A percentile compares a stretch with the other conserved stretches of the same genome.
Evolutionary conservation across 2,329 filamentous ascomycete genomes (phyloP).

Genomic region (Ophiostoma populinum): DNA sequence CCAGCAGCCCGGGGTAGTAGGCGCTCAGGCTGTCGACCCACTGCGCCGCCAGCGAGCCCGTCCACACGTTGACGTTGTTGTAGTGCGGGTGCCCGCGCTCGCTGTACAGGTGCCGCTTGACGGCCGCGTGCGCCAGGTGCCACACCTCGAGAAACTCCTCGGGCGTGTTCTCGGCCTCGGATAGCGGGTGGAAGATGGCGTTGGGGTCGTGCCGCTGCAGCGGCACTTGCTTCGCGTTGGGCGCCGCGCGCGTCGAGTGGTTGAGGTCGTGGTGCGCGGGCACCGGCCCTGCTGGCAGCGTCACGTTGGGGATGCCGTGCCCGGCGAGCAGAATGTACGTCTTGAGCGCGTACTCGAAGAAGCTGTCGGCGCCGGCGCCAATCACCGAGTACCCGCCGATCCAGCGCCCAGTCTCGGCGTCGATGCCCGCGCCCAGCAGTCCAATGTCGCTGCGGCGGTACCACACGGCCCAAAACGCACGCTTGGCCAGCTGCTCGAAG

Average conservation of each 20-base stretch:
- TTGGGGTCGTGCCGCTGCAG: constrained; percentile 47
- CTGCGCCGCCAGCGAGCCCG: constrained; percentile 71
- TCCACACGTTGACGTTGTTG: constrained; percentile 73
- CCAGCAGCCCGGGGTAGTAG: constrained; percentile 81
- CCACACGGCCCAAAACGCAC: constrained; percentile 98
- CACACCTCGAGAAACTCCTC: constrained; percentile 69
- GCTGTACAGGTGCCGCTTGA: constrained; percentile 83
- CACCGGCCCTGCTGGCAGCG: constrained; percentile 9
- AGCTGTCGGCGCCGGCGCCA: constrained; percentile 91
- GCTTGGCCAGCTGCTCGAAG: constrained; percentile 82
- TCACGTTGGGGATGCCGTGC: constrained; percentile 38
- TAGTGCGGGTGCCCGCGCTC: constrained; percentile 78
- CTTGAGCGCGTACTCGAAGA: constrained; percentile 96
- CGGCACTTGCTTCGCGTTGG: neutral
- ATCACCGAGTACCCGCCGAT: constrained; percentile 81
- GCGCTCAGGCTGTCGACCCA: constrained; percentile 96
- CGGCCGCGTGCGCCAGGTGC: constrained; percentile 70
- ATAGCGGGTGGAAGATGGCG: constrained; percentile 39
- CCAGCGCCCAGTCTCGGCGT: constrained; percentile 77
- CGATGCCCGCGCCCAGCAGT: constrained; percentile 78
- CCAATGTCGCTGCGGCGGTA: constrained; percentile 67
- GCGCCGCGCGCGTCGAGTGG: constrained; percentile 1
- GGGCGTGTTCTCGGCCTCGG: constrained; percentile 49
- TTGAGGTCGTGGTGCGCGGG: constrained; percentile 1
- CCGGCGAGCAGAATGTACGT: constrained; percentile 81